Evolutionary conservation across 1,284 basidiomycete genomes (phyloP), one percentile per base, ranked within the genome.

Genomic region (Schizophyllum commune): DNA sequence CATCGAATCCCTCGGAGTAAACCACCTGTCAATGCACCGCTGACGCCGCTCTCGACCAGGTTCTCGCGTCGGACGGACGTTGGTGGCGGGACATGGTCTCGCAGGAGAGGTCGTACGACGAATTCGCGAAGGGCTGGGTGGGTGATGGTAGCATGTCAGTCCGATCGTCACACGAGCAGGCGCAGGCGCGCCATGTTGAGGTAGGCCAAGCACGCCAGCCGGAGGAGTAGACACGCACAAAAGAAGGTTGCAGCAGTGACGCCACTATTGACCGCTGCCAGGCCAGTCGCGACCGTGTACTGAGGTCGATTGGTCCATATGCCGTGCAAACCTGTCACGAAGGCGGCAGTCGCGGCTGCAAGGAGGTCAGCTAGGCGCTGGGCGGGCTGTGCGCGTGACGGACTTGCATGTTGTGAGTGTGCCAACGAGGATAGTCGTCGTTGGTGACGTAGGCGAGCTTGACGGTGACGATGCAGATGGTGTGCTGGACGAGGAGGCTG

Each of bases 331-430:
- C 84, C 83, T 47, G 81, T 82, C 8, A 79, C 67, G 47, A 81
- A 74, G 19, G 79, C 79, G 61, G 82, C 83, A 59, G 78, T 69
- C 21, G 78, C 71, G 63, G 83, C 85, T 83, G 72, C 13, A 4
- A 2, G 17, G 64, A 68, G 55, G 57, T 61, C 54, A 66, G 65
- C 74, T 59, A 77, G 68, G 58, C 58, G 65, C 60, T 60, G 63
- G 68, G 63, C 61, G 56, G 60, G 61, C 56, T 27, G 54, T 58
- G 60, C 58, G 63, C 69, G 76, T 75, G 81, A 88, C 83, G 83
- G 81, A 88, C 88, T 87, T 80, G 86, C 88, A 89, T 86, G 85
- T 84, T 74, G 79, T 72, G 63, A 81, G 66, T 53, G 85, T 81
- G 60, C 84, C 83, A 62, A 79, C 74, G 27, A 80, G 75, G 56